Evolutionary conservation across 73 alveolate genomes (phyloP).

Genomic region (Tetrahymena elliotti): DNA sequence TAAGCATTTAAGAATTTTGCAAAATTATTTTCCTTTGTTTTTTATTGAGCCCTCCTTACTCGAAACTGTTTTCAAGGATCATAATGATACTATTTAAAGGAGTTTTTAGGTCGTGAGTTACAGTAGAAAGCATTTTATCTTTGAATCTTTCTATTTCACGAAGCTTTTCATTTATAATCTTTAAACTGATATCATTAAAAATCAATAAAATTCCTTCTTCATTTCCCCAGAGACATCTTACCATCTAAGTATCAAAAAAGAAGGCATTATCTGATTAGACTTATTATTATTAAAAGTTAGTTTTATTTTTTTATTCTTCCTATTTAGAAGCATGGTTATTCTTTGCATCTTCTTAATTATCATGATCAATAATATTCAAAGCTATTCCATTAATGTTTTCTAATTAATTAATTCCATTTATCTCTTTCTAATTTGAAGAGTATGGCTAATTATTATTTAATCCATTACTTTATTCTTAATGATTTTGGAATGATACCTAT

Average conservation of each 20-base stretch:
- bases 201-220: not conserved
- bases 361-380: not conserved
- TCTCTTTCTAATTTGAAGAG: not conserved
- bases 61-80: not conserved
- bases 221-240: not conserved
- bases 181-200: not conserved
- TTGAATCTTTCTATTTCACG: not conserved
- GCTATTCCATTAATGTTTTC: not conserved
- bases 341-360: not conserved
- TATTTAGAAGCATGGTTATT: no score
- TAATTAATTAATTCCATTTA: not conserved
- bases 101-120: not conserved
- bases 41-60: not conserved
- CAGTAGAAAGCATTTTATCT: not conserved
- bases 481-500: not conserved
- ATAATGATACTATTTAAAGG: not conserved
- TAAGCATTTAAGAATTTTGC: not conserved
- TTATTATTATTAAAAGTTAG: no score
- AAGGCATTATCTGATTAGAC: not conserved
- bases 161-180: not conserved
- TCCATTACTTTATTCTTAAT: not conserved
- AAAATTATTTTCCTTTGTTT: not conserved
- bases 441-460: no score
- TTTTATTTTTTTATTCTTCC: not conserved
- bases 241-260: not conserved